Evolutionary conservation across 768 basidiomycete species (phyloP).

Genomic region (Boletus rubescentipes): DNA sequence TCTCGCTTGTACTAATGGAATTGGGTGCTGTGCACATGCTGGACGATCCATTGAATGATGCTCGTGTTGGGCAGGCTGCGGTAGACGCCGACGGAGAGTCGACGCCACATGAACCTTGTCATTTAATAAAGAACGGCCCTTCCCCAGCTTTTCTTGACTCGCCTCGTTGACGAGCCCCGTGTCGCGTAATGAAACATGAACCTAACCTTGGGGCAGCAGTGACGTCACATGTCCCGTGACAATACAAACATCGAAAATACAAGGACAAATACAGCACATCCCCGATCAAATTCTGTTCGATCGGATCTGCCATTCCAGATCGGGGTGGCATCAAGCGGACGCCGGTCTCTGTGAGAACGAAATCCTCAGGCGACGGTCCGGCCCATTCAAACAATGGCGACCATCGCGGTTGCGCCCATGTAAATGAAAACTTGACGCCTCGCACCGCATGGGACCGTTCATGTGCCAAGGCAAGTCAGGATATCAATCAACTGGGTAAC

Average conservation of each 20-base stretch:
- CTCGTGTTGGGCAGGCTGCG: conserved; percentile 16
- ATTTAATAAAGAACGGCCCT: conserved; percentile 11
- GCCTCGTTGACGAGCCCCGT: conserved; percentile 4
- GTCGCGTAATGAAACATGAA: conserved; percentile 22
- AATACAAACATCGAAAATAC: conserved; percentile 16
- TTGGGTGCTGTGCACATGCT: conserved; percentile 12
- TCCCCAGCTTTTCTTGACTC: conserved; percentile 7
- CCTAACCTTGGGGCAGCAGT: conserved; percentile 22
- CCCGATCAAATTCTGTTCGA: conserved; percentile 37
- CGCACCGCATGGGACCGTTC: conserved; percentile 10
- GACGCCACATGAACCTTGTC: conserved; percentile 32
- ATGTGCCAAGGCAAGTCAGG: conserved; percentile 25
- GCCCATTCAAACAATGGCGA: conserved; percentile 7
- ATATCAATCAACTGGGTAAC: conserved; percentile 37
- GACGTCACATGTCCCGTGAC: conserved; percentile 25
- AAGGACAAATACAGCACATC: conserved; percentile 22
- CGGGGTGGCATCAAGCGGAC: conserved; percentile 12
- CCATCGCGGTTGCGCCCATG: conserved; percentile 20
- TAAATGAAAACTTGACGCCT: conserved; percentile 29
- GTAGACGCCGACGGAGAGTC: conserved; percentile 21
- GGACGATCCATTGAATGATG: conserved; percentile 5
- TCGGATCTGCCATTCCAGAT: conserved; percentile 30
- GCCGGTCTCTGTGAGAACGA: conserved; percentile 17
- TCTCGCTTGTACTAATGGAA: conserved; percentile 9
- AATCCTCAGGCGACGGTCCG: conserved; percentile 8